Evolutionary conservation across 495 filamentous ascomycete species (phyloP).

Genomic region (Podospora appendiculata): DNA sequence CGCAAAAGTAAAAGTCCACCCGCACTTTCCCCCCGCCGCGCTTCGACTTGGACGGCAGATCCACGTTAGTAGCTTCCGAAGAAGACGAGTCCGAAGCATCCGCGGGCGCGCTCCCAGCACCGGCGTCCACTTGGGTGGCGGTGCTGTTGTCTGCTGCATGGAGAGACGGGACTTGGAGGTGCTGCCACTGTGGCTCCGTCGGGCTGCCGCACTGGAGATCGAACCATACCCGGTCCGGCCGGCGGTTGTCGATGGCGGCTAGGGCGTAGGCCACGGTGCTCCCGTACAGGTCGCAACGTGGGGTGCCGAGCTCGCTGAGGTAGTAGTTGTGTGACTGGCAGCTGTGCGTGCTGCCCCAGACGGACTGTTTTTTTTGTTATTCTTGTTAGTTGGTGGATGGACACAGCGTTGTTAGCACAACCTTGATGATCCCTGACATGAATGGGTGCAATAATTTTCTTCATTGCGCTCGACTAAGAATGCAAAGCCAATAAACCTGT

Average conservation of each 20-base stretch:
- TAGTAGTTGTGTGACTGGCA: conserved; percentile 18
- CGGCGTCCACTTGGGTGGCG: too few relatives aligned
- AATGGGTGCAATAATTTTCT: too few relatives aligned
- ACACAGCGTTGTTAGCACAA: too few relatives aligned
- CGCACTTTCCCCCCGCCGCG: too few relatives aligned
- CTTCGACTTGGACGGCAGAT: too few relatives aligned
- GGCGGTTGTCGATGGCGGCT: conserved; percentile 8
- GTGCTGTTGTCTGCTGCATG: too few relatives aligned
- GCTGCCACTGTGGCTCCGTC: conserved; percentile 1
- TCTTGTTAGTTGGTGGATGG: neutral
- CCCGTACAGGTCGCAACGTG: conserved; percentile 20
- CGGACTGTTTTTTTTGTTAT: conserved; percentile 3
- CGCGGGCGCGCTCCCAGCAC: too few relatives aligned
- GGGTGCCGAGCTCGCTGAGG: conserved; percentile 5
- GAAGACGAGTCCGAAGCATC: too few relatives aligned
- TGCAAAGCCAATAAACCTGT: neutral
- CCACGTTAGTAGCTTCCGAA: too few relatives aligned
- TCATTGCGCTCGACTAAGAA: neutral
- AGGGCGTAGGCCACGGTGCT: conserved; percentile 13
- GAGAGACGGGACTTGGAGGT: neutral
- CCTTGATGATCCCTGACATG: too few relatives aligned
- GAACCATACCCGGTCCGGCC: conserved; percentile 15
- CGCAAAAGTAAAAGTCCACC: too few relatives aligned
- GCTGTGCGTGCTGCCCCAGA: conserved; percentile 6
- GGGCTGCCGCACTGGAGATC: conserved; percentile 20